These are phyloP conservation scores for Chenopodium quinoa DNA, from an alignment of 148 eudicot genomes.

Conservation along the genomic window DNA sequence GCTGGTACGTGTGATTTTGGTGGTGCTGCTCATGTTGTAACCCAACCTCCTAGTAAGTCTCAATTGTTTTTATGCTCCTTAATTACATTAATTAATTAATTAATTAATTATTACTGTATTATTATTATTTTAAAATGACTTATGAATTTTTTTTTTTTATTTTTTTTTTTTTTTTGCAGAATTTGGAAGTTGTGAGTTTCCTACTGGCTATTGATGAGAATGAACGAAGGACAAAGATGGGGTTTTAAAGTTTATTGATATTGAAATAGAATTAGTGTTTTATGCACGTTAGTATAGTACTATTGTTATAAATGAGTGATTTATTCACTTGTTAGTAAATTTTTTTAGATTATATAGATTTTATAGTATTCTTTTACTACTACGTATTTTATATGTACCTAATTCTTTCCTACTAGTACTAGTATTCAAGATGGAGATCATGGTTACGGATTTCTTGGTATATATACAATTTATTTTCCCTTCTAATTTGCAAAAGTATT, in stretches of 20 bases:
- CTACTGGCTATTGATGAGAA: conserved; percentile 47
- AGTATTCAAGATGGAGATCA: background rate
- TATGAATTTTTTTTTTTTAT: background rate
- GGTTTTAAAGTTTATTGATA: background rate
- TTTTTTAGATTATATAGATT: background rate
- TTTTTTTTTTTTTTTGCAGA: conserved; percentile 40
- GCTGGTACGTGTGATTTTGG: conserved; percentile 79
- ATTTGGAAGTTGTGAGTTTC: conserved; percentile 70
- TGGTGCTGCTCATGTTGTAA: conserved; percentile 81
- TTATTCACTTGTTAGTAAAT: background rate
- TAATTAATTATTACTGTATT: too few relatives aligned
- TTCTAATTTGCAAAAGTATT: too few relatives aligned
- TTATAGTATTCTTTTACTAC: background rate
- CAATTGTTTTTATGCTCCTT: background rate
- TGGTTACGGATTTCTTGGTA: background rate
- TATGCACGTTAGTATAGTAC: background rate
- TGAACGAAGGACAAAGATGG: background rate
- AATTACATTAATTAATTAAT: background rate
- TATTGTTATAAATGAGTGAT: background rate
- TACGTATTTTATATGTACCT: background rate
- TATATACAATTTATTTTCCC: background rate
- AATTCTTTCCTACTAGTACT: conserved; percentile 6
- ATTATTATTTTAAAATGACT: background rate
- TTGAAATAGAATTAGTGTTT: background rate
- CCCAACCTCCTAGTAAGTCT: conserved; percentile 41